Base-by-base conservation (phyloP, 352 stramenopile genomes). In the Globisporangium okanoganense region DNA sequence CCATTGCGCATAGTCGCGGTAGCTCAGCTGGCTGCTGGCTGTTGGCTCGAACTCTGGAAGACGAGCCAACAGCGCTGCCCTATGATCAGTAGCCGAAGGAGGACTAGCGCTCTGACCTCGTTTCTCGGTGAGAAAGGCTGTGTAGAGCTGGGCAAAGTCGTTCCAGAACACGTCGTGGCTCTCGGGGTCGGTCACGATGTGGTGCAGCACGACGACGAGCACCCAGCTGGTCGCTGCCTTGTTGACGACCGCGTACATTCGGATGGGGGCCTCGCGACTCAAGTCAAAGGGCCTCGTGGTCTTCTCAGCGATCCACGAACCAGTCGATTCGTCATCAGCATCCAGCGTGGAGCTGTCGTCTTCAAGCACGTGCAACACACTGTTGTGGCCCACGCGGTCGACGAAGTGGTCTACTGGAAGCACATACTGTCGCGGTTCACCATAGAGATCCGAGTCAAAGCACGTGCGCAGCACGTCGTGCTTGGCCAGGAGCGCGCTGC, bases 171-270 rank as follows among this genome's bases (percentile, higher is more conserved):
- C 50, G 12, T 66, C 51, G 20, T 70, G 78, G 9, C 74, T 85
- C 25, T 71, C 65, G 31, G 72, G 66, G 54, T 85, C 76, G 0
- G 76, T 85, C n/a, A 69, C 76, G 20, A 85, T 88, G 44, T 85
- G 76, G 12, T 88, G 78, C 45, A 84, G 49, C n/a, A 82, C 72
- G 1, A 73, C 67, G 5, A 68, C 66, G 0, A 84, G 55, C 14
- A 70, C 62, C 78, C 76, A 84, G 0, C 16, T 20, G 38, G 18
- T 10, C 18, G 8, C 18, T 13, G 27, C 22, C 13, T 22, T 22
- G 29, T 20, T 52, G 25, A 52, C 47, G 29, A 83, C 58, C 0
- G 55, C 78, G 29, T 70, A 72, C 10, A 85, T 36, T 31, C 78
- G 75, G 53, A 85, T 73, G 5, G 72, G 75, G 14, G 66, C 61